phyloP scores from a whole-genome alignment of 805 yeast genomes.

The Wickerhamomyces ciferrii region DNA sequence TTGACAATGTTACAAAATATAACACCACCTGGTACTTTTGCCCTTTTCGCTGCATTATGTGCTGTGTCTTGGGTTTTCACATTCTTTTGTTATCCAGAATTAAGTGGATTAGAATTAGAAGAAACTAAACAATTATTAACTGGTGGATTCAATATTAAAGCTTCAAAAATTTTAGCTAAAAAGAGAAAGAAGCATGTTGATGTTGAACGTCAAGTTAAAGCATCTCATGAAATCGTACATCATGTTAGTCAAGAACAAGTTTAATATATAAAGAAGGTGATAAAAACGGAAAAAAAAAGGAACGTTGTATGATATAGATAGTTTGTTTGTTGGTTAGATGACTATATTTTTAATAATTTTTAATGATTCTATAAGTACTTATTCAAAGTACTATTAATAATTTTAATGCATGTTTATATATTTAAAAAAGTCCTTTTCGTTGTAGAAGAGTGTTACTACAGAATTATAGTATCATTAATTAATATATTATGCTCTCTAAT shows the following conservation, averaged over 20 bases:
- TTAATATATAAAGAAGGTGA: not conserved
- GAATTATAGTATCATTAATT: too few species aligned
- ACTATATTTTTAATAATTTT: too few species aligned
- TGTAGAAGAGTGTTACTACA: too few species aligned
- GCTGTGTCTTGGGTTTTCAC: slow-evolving; percentile 67
- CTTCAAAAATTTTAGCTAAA: slow-evolving; percentile 50
- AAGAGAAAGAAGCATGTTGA: slow-evolving; percentile 27
- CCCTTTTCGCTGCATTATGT: slow-evolving; percentile 82
- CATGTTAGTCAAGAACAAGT: not conserved
- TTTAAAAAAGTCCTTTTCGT: too few species aligned
- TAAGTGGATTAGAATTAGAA: slow-evolving; percentile 84
- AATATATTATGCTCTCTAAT: too few species aligned
- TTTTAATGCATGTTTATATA: too few species aligned
- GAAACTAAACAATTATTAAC: slow-evolving; percentile 80
- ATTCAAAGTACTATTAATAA: too few species aligned
- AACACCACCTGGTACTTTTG: slow-evolving; percentile 93
- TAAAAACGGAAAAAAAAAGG: too few species aligned
- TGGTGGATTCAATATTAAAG: slow-evolving; percentile 82
- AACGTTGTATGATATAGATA: too few species aligned
- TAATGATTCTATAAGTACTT: too few species aligned
- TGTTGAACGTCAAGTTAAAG: slow-evolving; percentile 19
- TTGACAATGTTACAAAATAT: slow-evolving; percentile 90
- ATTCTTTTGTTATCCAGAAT: slow-evolving; percentile 86
- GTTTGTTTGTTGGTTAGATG: too few species aligned
- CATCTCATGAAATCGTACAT: slow-evolving; percentile 19